Conservation (phyloP, 1,139 yeast species). For the Tardiomyces depauwii region DNA sequence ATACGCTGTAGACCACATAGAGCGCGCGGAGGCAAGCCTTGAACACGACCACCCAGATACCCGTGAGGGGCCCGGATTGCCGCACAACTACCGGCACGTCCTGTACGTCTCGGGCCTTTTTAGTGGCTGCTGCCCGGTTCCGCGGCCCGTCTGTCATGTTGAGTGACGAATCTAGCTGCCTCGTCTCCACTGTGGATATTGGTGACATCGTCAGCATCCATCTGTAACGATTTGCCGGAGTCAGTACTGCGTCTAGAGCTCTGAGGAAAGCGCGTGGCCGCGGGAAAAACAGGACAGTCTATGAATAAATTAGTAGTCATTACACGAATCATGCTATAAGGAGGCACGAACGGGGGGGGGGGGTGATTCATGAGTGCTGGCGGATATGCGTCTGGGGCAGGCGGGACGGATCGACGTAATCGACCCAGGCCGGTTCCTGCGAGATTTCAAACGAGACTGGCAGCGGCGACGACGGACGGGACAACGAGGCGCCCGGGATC, state of each 20-base stretch:
- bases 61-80: not conserved
- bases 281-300: not conserved
- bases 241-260: too few relatives aligned
- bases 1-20: conserved; percentile 11
- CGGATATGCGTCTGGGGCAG: conserved; percentile 2
- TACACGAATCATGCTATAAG: not conserved
- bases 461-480: conserved; percentile 13
- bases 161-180: too few relatives aligned
- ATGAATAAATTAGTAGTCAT: not conserved
- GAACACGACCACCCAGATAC: not conserved
- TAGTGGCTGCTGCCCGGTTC: too few relatives aligned
- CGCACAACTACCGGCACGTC: too few relatives aligned
- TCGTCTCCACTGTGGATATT: too few relatives aligned
- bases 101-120: too few relatives aligned
- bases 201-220: too few relatives aligned
- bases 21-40: conserved; percentile 8
- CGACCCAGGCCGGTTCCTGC: conserved; percentile 21
- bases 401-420: conserved; percentile 14
- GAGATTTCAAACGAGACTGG: conserved; percentile 18
- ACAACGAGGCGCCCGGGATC: not conserved
- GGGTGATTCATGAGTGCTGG: not conserved
- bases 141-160: too few relatives aligned
- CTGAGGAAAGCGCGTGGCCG: not conserved
- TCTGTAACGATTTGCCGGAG: too few relatives aligned
- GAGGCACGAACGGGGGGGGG: not conserved